These are phyloP conservation scores for Aureobasidium subglaciale DNA, from an alignment of 2,329 filamentous ascomycete genomes.

Conservation along the genomic window DNA sequence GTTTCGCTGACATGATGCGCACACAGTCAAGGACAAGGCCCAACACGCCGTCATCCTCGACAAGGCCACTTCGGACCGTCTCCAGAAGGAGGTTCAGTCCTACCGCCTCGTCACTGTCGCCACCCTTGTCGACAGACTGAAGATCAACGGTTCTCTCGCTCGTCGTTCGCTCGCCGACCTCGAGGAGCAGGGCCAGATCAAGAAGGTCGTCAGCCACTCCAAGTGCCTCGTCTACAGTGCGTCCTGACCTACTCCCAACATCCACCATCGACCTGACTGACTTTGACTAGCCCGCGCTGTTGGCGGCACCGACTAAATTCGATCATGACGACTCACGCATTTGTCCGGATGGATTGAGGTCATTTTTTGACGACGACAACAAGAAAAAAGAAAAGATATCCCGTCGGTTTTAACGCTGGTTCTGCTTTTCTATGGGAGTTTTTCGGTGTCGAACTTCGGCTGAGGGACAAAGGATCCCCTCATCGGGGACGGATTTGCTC, in stretches of 20 bases:
- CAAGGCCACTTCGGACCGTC: conserved; percentile 94
- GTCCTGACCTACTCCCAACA: conserved; percentile 29
- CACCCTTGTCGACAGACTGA: conserved; percentile 97
- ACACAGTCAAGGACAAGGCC: conserved; percentile 99
- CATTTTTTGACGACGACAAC: conserved; percentile 14
- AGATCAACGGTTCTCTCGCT: conserved; percentile 98
- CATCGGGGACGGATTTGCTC: conserved; percentile 5
- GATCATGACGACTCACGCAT: conserved; percentile 9
- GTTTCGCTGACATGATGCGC: conserved; percentile 21
- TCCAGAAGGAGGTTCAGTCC: conserved; percentile 99
- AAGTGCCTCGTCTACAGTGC: conserved; percentile 97
- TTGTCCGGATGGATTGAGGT: conserved; percentile 11
- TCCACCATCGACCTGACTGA: background rate
- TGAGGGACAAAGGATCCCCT: background rate
- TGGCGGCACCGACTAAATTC: conserved; percentile 21
- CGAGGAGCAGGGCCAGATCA: conserved; percentile 97
- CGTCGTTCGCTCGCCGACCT: conserved; percentile 83
- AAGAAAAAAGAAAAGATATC: conserved; percentile 12
- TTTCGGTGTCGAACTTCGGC: conserved; percentile 12
- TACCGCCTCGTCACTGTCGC: conserved; percentile 99
- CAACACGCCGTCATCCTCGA: conserved; percentile 98
- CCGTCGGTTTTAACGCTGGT: conserved; percentile 4
- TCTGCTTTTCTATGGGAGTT: conserved; percentile 13
- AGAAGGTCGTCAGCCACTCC: conserved; percentile 93
- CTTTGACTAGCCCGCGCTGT: conserved; percentile 21